Conservation (phyloP, 495 filamentous ascomycete genomes). For the Baudoinia panamericana region DNA sequence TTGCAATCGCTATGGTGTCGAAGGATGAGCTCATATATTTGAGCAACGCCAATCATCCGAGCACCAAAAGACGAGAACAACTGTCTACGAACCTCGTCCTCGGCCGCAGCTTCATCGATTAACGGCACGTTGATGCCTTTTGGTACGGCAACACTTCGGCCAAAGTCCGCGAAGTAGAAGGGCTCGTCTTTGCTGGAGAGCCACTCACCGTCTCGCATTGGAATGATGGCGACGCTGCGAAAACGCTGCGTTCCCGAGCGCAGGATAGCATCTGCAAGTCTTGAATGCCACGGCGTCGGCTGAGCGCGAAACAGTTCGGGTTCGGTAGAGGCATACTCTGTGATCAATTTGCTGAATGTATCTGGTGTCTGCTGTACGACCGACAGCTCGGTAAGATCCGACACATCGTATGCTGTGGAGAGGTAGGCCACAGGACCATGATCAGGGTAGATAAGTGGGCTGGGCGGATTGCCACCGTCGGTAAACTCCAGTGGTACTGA, state of each 20-base stretch:
- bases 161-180: neutral
- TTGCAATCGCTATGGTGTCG: neutral
- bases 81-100: neutral
- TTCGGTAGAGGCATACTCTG: neutral
- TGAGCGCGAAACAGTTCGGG: neutral
- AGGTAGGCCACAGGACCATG: neutral
- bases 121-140: conserved; percentile 2
- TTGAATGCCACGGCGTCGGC: conserved; percentile 1
- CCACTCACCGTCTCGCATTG: conserved; percentile 2
- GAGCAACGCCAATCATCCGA: neutral
- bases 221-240: neutral
- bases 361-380: neutral
- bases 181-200: neutral
- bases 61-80: neutral
- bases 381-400: neutral
- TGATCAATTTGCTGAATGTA: neutral
- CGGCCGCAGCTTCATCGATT: neutral
- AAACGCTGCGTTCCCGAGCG: neutral
- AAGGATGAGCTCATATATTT: neutral
- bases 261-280: neutral
- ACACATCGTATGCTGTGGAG: neutral
- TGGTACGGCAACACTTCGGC: neutral
- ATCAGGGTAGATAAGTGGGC: neutral
- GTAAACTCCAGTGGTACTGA: conserved; percentile 1
- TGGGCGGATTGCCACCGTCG: conserved; percentile 1